Conservation (phyloP, 2,329 filamentous ascomycete genomes). For the Penicillium sp. region DNA sequence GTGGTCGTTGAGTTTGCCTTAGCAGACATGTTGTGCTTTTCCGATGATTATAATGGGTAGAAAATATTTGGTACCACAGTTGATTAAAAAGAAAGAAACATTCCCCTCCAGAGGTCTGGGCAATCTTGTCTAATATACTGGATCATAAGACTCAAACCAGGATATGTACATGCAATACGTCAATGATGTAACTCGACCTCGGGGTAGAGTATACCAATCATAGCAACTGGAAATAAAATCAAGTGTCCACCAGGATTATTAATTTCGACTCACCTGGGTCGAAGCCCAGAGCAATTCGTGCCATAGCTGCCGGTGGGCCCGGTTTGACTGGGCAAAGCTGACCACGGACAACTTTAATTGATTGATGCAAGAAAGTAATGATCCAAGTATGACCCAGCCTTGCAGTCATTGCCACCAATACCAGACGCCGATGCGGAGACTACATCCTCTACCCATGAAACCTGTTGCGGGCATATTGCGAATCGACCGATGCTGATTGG, state of each 20-base stretch:
- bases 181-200: constrained; percentile 16
- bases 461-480: constrained; percentile 5
- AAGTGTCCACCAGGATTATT: neutral
- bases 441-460: neutral
- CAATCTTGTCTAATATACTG: neutral
- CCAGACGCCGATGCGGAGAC: neutral
- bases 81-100: neutral
- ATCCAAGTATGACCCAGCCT: constrained; percentile 13
- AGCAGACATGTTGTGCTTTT: constrained; percentile 14
- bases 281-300: neutral
- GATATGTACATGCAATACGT: neutral
- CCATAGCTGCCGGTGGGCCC: neutral
- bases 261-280: neutral
- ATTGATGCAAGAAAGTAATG: neutral
- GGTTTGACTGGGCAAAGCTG: neutral
- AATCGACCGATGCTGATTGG: constrained; percentile 6
- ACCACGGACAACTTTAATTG: neutral
- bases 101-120: no score
- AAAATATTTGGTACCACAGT: neutral
- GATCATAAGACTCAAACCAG: neutral
- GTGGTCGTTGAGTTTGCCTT: constrained; percentile 5
- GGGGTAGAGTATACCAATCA: constrained; percentile 1
- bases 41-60: neutral
- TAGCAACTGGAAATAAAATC: neutral
- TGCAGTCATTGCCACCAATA: neutral